Evolutionary conservation across 306 rosid species (phyloP).

Genomic region (Prunus mira): DNA sequence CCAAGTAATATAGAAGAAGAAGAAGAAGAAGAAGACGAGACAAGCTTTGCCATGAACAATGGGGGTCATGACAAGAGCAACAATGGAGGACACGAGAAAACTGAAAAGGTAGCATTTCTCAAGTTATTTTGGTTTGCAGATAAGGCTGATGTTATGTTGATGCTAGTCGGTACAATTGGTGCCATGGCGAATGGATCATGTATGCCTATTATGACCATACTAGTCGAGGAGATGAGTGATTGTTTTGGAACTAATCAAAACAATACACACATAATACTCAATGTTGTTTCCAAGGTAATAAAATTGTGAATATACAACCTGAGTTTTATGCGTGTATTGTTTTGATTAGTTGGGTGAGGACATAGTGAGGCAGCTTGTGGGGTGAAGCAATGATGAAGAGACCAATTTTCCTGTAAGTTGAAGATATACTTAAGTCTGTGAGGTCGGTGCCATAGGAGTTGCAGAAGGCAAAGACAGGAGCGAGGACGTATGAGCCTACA

Average conservation of each 20-base stretch:
- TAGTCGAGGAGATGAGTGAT: conserved; percentile 57
- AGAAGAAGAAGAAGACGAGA: too few species aligned
- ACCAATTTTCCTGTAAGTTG: conserved; percentile 89
- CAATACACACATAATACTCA: conserved; percentile 22
- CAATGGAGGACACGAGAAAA: conserved; percentile 25
- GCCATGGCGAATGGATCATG: conserved; percentile 67
- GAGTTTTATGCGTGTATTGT: too few species aligned
- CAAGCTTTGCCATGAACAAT: too few species aligned
- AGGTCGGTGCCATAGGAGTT: conserved; percentile 89
- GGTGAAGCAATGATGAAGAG: conserved; percentile 71
- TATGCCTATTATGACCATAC: conserved; percentile 66
- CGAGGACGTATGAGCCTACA: conserved; percentile 73
- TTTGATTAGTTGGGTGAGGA: too few species aligned
- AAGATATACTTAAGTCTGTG: conserved; percentile 70
- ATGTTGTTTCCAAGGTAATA: conserved; percentile 53
- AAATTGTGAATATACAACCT: neutral
- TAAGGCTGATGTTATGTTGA: conserved; percentile 52
- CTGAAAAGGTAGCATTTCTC: conserved; percentile 50
- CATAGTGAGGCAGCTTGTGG: too few species aligned
- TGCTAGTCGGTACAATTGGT: conserved; percentile 61
- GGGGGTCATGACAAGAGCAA: conserved; percentile 29
- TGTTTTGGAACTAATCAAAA: conserved; percentile 61
- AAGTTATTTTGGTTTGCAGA: conserved; percentile 78
- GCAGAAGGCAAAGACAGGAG: conserved; percentile 90
- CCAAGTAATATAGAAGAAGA: too few species aligned